Conservation (phyloP, 257 asterid genomes). For the Orobanche coerulescens region DNA sequence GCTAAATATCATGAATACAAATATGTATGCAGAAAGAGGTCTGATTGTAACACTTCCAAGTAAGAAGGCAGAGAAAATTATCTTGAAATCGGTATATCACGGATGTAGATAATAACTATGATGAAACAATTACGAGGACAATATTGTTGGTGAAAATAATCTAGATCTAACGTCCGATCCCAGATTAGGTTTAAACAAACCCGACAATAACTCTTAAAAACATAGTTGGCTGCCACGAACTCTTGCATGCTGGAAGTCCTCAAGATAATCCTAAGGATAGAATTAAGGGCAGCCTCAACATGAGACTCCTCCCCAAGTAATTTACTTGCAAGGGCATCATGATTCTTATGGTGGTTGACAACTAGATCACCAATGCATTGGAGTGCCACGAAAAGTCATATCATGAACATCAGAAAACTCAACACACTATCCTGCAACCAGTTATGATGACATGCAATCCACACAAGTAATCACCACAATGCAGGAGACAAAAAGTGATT, state of each 20-base stretch:
- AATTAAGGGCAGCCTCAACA: slow-evolving; percentile 77
- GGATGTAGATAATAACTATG: background rate
- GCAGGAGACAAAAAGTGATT: background rate
- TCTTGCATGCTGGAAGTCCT: slow-evolving; percentile 83
- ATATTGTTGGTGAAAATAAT: background rate
- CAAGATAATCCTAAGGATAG: slow-evolving; percentile 66
- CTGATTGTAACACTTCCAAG: too few species aligned
- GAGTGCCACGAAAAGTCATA: slow-evolving; percentile 54
- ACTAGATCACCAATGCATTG: slow-evolving; percentile 79
- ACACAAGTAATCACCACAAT: slow-evolving; percentile 4
- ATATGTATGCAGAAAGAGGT: too few species aligned
- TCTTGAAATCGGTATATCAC: background rate
- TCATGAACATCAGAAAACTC: slow-evolving; percentile 13
- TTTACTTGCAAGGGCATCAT: slow-evolving; percentile 69
- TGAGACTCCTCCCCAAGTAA: slow-evolving; percentile 78
- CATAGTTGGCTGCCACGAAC: slow-evolving; percentile 73
- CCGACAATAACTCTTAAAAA: slow-evolving; percentile 86
- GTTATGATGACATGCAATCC: background rate
- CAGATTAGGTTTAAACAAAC: too few species aligned
- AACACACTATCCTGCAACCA: background rate
- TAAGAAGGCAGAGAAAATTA: too few species aligned
- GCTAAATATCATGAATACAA: too few species aligned
- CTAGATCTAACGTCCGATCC: too few species aligned
- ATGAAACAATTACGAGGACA: background rate
- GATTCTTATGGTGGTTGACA: slow-evolving; percentile 56